phyloP scores from a whole-genome alignment of 495 filamentous ascomycete species.

The Friedmanniomyces simplex region DNA sequence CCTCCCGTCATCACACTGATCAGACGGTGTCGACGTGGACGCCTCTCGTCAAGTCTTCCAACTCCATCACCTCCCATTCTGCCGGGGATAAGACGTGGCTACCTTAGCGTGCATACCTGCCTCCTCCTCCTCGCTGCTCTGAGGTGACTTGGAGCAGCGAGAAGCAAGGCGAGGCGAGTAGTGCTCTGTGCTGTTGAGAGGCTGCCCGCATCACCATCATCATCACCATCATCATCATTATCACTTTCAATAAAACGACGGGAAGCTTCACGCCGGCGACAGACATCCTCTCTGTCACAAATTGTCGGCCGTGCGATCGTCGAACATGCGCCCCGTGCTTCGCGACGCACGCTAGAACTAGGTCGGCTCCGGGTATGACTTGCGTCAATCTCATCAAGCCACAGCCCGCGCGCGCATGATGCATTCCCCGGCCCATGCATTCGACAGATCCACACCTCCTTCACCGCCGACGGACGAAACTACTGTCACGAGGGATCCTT shows the following conservation, averaged over 20 bases:
- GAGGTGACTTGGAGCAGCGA: too few species aligned
- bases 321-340: conserved; percentile 19
- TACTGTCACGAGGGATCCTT: not conserved
- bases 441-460: not conserved
- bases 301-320: too few species aligned
- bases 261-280: too few species aligned
- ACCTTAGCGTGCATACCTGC: too few species aligned
- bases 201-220: too few species aligned
- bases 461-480: not conserved
- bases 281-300: too few species aligned
- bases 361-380: conserved; percentile 18
- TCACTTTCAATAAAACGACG: too few species aligned
- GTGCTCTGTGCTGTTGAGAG: too few species aligned
- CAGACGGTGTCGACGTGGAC: not conserved
- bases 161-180: too few species aligned
- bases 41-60: conserved; percentile 2
- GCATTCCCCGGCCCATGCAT: not conserved
- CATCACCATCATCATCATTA: too few species aligned
- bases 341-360: not conserved
- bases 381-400: conserved; percentile 16
- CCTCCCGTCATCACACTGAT: not conserved
- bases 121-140: too few species aligned
- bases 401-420: not conserved
- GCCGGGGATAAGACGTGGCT: too few species aligned
- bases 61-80: not conserved